Percentiles rank a stretch among this genome's conserved stretches.
phyloP scores from a whole-genome alignment of 2,329 filamentous ascomycete species.

The Parastagonospora avenae region DNA sequence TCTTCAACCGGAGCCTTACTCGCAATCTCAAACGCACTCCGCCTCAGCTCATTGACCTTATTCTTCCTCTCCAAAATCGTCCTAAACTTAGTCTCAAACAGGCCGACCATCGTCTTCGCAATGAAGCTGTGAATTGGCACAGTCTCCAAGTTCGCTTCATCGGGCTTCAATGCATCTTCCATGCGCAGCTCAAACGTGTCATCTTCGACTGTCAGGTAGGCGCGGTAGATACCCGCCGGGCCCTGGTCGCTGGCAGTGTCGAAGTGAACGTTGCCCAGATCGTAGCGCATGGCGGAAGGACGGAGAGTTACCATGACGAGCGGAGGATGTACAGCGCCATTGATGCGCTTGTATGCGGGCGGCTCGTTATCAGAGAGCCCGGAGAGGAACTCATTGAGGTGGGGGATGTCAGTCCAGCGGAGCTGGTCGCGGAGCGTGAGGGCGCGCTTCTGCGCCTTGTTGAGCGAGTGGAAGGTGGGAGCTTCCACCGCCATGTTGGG shows the following conservation, averaged over 20 bases:
- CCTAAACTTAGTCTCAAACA: conserved; percentile 35
- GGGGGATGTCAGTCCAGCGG: conserved; percentile 24
- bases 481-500: conserved; percentile 16
- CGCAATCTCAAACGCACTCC: conserved; percentile 23
- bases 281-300: conserved; percentile 23
- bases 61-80: conserved; percentile 23
- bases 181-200: conserved; percentile 25
- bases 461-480: conserved; percentile 26
- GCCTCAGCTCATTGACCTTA: conserved; percentile 30
- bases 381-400: conserved; percentile 35
- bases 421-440: conserved; percentile 36
- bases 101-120: conserved; percentile 21
- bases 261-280: conserved; percentile 39
- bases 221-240: conserved; percentile 5
- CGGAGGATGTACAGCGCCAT: conserved; percentile 25
- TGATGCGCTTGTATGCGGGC: conserved; percentile 30
- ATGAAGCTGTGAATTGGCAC: conserved; percentile 32
- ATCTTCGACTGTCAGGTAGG: conserved; percentile 23
- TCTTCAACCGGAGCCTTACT: conserved; percentile 9
- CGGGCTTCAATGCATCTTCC: conserved; percentile 20
- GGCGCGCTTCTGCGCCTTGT: conserved; percentile 33
- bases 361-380: conserved; percentile 34
- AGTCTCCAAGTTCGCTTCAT: conserved; percentile 20
- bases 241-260: conserved; percentile 8
- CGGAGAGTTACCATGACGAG: conserved; percentile 28